phyloP scores from a whole-genome alignment of 148 eudicot species.

The Chenopodium album region DNA sequence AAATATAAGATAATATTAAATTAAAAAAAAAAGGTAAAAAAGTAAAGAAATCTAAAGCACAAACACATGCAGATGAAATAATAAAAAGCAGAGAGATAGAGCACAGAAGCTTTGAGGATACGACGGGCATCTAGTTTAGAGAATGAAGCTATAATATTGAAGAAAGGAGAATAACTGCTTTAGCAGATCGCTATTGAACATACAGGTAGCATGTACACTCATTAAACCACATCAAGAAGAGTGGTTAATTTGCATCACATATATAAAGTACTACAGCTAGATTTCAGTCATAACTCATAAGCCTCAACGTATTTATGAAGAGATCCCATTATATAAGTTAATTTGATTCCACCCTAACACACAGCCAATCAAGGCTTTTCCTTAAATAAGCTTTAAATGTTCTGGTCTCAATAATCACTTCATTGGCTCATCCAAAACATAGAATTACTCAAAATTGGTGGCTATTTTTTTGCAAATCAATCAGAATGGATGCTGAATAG shows the following conservation, averaged over 20 bases:
- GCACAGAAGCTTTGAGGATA: not conserved
- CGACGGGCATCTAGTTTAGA: not conserved
- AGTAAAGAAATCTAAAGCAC: no score
- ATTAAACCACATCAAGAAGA: not conserved
- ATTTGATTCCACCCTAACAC: not conserved
- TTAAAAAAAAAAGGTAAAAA: no score
- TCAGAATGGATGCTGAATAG: not conserved
- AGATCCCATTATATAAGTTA: not conserved
- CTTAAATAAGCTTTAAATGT: not conserved
- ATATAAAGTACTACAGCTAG: not conserved
- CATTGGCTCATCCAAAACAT: not conserved
- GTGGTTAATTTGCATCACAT: not conserved
- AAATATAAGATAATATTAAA: no score
- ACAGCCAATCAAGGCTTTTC: not conserved
- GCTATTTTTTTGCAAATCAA: not conserved
- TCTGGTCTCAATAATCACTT: not conserved
- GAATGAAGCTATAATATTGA: not conserved
- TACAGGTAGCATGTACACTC: not conserved
- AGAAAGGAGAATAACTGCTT: not conserved
- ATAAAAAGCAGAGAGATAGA: not conserved
- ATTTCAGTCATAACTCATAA: not conserved
- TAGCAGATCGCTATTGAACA: not conserved
- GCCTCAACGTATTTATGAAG: not conserved
- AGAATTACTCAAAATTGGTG: not conserved
- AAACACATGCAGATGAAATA: not conserved